Conservation (phyloP, 2,329 filamentous ascomycete species). For the Beauveria scarabaeidicola region DNA sequence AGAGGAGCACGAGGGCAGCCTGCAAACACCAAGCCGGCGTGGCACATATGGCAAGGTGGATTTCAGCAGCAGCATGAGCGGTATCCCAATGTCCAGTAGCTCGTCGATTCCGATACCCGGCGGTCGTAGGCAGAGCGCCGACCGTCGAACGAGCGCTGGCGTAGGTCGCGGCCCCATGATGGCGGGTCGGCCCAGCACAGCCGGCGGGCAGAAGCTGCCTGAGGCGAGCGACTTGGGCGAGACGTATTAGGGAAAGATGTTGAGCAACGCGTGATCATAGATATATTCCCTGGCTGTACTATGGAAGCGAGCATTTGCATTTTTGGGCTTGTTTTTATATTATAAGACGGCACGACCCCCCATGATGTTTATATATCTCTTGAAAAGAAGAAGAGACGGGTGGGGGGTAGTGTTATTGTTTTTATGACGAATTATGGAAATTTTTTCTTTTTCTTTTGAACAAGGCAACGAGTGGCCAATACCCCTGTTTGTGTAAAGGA, state of each 20-base stretch:
- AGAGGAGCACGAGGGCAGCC: conserved; percentile 32
- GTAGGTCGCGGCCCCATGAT: conserved; percentile 18
- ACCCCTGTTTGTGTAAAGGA: not conserved
- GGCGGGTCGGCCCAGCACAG: conserved; percentile 22
- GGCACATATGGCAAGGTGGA: conserved; percentile 45
- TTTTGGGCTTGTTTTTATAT: conserved; percentile 6
- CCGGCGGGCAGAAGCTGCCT: conserved; percentile 29
- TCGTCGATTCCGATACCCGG: conserved; percentile 37
- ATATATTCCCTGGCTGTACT: conserved; percentile 4
- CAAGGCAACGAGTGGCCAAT: conserved; percentile 3
- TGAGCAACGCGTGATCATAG: not conserved
- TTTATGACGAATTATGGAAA: conserved; percentile 9
- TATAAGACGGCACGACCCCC: not conserved
- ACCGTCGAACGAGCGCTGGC: conserved; percentile 34
- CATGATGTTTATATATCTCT: conserved; percentile 3
- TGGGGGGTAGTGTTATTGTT: not conserved
- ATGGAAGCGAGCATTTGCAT: conserved; percentile 10
- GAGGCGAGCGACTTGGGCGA: conserved; percentile 39
- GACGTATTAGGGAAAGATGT: conserved; percentile 35
- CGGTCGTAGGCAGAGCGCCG: conserved; percentile 33
- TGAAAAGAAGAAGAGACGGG: not conserved
- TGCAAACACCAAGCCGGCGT: conserved; percentile 46
- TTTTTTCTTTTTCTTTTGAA: not conserved
- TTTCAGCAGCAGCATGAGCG: conserved; percentile 28
- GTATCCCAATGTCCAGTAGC: conserved; percentile 29